Percentiles rank a stretch among this genome's conserved stretches.
Evolutionary conservation across 768 basidiomycete genomes (phyloP).

Genomic region (Lyophyllum semitale): DNA sequence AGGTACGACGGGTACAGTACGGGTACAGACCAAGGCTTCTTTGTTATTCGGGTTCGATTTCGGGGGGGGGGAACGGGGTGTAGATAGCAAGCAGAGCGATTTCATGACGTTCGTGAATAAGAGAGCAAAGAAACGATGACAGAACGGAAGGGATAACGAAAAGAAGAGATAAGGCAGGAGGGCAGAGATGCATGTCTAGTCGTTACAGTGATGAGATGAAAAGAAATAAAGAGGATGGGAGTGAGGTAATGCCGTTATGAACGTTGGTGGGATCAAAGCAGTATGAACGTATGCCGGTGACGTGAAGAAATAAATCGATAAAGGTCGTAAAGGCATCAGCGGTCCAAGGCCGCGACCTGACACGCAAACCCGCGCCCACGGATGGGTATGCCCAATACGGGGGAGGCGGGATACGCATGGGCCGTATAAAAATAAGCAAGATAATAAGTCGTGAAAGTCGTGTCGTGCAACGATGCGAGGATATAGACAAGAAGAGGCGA

Average conservation of each 20-base stretch:
- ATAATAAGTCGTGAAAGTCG: conserved; percentile 31
- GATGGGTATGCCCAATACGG: background rate
- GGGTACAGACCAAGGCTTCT: background rate
- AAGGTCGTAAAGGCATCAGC: conserved; percentile 21
- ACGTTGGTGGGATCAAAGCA: background rate
- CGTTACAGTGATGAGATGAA: conserved; percentile 54
- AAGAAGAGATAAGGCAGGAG: conserved; percentile 33
- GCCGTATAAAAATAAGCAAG: conserved; percentile 22
- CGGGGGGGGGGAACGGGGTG: background rate
- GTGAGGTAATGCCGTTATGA: background rate
- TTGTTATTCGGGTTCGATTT: background rate
- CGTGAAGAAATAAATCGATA: conserved; percentile 16
- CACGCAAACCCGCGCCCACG: background rate
- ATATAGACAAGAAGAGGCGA: conserved; percentile 25
- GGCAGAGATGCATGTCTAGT: conserved; percentile 72
- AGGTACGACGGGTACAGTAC: background rate
- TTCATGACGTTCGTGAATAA: conserved; percentile 17
- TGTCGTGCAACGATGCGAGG: conserved; percentile 40
- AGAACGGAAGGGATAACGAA: conserved; percentile 30
- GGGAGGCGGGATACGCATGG: conserved; percentile 1
- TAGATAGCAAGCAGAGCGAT: conserved; percentile 8
- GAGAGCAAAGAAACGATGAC: conserved; percentile 6
- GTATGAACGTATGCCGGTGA: conserved; percentile 12
- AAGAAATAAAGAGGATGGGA: conserved; percentile 4
- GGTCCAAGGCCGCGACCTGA: conserved; percentile 6